A percentile compares a stretch with the other conserved stretches of the same genome.
Evolutionary conservation across 1,284 basidiomycete species (phyloP).

Genomic region (Ustilago vetiveriae): DNA sequence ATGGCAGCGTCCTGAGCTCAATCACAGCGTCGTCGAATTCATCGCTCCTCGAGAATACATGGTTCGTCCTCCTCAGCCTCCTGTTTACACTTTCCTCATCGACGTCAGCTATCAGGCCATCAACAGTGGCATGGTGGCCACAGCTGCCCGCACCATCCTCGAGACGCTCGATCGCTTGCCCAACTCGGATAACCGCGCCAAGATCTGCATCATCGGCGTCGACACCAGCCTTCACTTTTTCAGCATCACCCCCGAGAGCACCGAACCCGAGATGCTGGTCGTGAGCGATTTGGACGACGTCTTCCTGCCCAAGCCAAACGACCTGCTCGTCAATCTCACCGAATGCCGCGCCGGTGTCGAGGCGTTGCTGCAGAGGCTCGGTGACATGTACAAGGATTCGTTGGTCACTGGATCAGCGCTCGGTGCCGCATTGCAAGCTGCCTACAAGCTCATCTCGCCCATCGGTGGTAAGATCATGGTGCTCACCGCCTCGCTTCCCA

Average conservation of each 20-base stretch:
- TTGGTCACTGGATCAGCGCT: slow-evolving; percentile 90
- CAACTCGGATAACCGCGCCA: slow-evolving; percentile 91
- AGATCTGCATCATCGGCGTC: slow-evolving; percentile 90
- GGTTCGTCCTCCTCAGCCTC: slow-evolving; percentile 95
- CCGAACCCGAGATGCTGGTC: slow-evolving; percentile 93
- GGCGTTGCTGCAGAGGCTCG: slow-evolving; percentile 80
- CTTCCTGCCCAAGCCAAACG: slow-evolving; percentile 95
- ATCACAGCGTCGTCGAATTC: slow-evolving; percentile 91
- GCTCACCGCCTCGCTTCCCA: slow-evolving; percentile 87
- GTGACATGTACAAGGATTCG: slow-evolving; percentile 96
- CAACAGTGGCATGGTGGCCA: slow-evolving; percentile 86
- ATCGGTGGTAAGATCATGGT: slow-evolving; percentile 96
- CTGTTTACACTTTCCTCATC: slow-evolving; percentile 95
- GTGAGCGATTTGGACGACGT: slow-evolving; percentile 97
- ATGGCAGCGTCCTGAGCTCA: slow-evolving; percentile 92
- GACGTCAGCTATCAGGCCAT: slow-evolving; percentile 93
- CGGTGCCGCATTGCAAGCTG: slow-evolving; percentile 94
- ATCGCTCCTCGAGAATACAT: slow-evolving; percentile 99
- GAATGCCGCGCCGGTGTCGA: slow-evolving; percentile 87
- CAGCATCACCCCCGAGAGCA: slow-evolving; percentile 80
- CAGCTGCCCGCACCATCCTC: slow-evolving; percentile 91
- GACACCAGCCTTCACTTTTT: slow-evolving; percentile 97
- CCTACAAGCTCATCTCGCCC: slow-evolving; percentile 90
- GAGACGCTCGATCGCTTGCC: slow-evolving; percentile 95
- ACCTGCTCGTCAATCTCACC: slow-evolving; percentile 90